phyloP scores from a whole-genome alignment of 306 rosid genomes.

The Astragalus glycyphyllos region DNA sequence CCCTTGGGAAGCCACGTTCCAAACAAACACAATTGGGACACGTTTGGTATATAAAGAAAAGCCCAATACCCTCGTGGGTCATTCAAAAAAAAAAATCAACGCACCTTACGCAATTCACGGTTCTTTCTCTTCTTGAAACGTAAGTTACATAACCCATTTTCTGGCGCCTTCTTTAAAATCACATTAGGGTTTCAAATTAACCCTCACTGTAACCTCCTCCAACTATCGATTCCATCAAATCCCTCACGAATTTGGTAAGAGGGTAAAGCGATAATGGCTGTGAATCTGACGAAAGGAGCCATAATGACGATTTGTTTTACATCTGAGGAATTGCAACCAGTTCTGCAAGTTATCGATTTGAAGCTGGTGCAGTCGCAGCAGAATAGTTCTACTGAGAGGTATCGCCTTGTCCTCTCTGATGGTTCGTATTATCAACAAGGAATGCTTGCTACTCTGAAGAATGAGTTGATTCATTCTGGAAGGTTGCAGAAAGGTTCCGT shows the following conservation, averaged over 20 bases:
- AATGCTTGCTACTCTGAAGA: slow-evolving; percentile 67
- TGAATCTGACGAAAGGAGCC: slow-evolving; percentile 61
- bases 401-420: slow-evolving; percentile 67
- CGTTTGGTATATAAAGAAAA: too few species aligned
- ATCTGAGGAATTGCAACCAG: slow-evolving; percentile 52
- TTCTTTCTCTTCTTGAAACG: slow-evolving; percentile 51
- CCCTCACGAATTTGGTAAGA: background rate
- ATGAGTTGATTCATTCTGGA: slow-evolving; percentile 53
- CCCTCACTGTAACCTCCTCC: background rate
- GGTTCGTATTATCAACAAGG: slow-evolving; percentile 67
- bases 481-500: slow-evolving; percentile 68
- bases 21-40: too few species aligned
- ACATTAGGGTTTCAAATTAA: slow-evolving; percentile 53
- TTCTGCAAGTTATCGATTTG: slow-evolving; percentile 69
- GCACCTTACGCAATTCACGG: background rate
- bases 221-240: background rate
- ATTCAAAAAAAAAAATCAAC: too few species aligned
- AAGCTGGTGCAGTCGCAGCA: slow-evolving; percentile 58
- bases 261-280: slow-evolving; percentile 39
- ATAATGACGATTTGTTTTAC: slow-evolving; percentile 51
- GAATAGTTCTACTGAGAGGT: slow-evolving; percentile 55
- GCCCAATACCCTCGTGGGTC: too few species aligned
- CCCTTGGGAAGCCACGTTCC: too few species aligned
- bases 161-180: slow-evolving; percentile 48
- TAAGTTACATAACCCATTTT: slow-evolving; percentile 17